phyloP scores from a whole-genome alignment of 257 asterid species.

The Leonotis leonurus region DNA sequence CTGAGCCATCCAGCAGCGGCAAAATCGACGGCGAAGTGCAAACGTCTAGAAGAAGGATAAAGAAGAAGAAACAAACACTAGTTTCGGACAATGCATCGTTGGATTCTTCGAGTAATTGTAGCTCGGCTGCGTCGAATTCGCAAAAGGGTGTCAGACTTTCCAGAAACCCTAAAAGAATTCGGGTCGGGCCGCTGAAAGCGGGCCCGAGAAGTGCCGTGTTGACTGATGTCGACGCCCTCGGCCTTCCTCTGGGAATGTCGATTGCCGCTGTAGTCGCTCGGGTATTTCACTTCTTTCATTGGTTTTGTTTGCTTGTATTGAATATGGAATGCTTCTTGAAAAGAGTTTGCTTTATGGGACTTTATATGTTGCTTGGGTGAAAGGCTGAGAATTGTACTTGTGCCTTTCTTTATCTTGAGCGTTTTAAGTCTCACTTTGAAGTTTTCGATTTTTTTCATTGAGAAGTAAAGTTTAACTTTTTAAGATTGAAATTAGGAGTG shows the following conservation, averaged over 20 bases:
- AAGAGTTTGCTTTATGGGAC: background rate
- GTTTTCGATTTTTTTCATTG: background rate
- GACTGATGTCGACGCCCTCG: slow-evolving; percentile 59
- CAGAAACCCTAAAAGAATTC: slow-evolving; percentile 35
- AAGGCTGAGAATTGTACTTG: background rate
- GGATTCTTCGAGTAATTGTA: slow-evolving; percentile 38
- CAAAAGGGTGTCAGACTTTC: slow-evolving; percentile 52
- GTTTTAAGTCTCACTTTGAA: background rate
- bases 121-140: slow-evolving; percentile 23
- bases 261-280: slow-evolving; percentile 77
- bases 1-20: slow-evolving; percentile 21
- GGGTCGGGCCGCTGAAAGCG: slow-evolving; percentile 30
- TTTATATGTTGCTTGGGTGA: background rate
- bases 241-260: slow-evolving; percentile 87
- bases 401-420: background rate
- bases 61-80: slow-evolving; percentile 28
- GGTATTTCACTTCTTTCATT: slow-evolving; percentile 27
- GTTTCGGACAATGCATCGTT: slow-evolving; percentile 31
- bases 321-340: background rate
- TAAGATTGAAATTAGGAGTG: background rate
- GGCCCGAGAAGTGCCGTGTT: slow-evolving; percentile 17
- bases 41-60: slow-evolving; percentile 17
- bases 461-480: too few species aligned
- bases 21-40: slow-evolving; percentile 4
- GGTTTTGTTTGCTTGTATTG: background rate